These are phyloP conservation scores for Austroboletus niveus DNA, from an alignment of 1,284 basidiomycete species.

Conservation along the genomic window DNA sequence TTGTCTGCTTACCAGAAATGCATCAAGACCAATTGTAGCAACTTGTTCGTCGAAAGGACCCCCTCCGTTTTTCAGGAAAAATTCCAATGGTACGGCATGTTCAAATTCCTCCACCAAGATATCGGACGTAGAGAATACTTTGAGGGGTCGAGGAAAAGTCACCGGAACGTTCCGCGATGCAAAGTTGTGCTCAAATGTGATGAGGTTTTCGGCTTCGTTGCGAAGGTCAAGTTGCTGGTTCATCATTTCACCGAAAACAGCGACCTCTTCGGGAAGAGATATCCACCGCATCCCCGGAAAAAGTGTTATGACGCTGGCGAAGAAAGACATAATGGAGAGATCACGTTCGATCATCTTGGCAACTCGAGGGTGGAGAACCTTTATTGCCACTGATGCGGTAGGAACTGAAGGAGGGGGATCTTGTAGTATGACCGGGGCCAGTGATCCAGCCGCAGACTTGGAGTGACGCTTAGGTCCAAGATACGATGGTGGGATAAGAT, in stretches of 20 bases:
- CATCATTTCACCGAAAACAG: slow-evolving; percentile 98
- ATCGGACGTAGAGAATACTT: slow-evolving; percentile 75
- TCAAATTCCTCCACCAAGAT: slow-evolving; percentile 92
- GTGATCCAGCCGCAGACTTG: slow-evolving; percentile 45
- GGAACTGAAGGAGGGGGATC: slow-evolving; percentile 67
- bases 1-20: slow-evolving; percentile 74
- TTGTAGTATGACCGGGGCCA: slow-evolving; percentile 55
- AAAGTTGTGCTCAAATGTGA: slow-evolving; percentile 88
- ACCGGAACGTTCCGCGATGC: slow-evolving; percentile 75
- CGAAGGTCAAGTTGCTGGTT: slow-evolving; percentile 89
- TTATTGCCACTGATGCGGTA: slow-evolving; percentile 89
- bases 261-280: slow-evolving; percentile 93
- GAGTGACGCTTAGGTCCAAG: slow-evolving; percentile 62
- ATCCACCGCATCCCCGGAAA: slow-evolving; percentile 97
- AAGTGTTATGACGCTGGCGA: slow-evolving; percentile 76
- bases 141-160: slow-evolving; percentile 87
- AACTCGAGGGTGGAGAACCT: slow-evolving; percentile 90
- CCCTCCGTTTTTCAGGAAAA: slow-evolving; percentile 86
- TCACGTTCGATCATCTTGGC: slow-evolving; percentile 83
- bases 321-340: slow-evolving; percentile 93
- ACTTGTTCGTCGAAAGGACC: slow-evolving; percentile 89
- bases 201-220: slow-evolving; percentile 87
- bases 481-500: slow-evolving; percentile 82
- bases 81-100: slow-evolving; percentile 89
- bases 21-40: slow-evolving; percentile 92